A percentile compares a stretch with the other conserved stretches of the same genome.
Evolutionary conservation across 2,329 filamentous ascomycete species (phyloP).

Genomic region (Penicillium freii): DNA sequence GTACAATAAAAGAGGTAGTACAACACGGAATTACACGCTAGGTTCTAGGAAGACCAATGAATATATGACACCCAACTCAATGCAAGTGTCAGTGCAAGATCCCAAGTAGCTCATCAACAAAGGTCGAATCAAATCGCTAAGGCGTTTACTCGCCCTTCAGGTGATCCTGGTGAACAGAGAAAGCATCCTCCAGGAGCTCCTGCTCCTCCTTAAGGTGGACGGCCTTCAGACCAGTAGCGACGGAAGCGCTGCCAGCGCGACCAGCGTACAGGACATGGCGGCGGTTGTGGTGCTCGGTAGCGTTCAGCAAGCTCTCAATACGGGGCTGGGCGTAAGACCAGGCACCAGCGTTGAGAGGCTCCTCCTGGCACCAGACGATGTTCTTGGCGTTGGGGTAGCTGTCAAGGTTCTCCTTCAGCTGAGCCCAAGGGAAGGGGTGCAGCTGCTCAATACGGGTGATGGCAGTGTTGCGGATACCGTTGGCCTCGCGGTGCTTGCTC

Average conservation of each 20-base stretch:
- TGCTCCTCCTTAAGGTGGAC: slow-evolving; percentile 90
- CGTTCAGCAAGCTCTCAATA: slow-evolving; percentile 92
- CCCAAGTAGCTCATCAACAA: slow-evolving; percentile 3
- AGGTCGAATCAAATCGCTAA: slow-evolving; percentile 5
- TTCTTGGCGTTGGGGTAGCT: slow-evolving; percentile 96
- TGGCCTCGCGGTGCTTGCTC: slow-evolving; percentile 82
- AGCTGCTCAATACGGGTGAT: slow-evolving; percentile 96
- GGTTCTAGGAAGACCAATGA: slow-evolving; percentile 26
- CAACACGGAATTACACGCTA: slow-evolving; percentile 32
- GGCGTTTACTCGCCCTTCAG: slow-evolving; percentile 60
- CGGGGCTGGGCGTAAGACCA: slow-evolving; percentile 98
- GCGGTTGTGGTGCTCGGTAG: slow-evolving; percentile 88
- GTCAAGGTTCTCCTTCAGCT: slow-evolving; percentile 94
- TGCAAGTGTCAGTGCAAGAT: slow-evolving; percentile 11
- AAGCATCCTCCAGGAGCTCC: slow-evolving; percentile 69
- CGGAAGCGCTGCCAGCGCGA: slow-evolving; percentile 85
- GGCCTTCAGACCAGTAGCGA: slow-evolving; percentile 88
- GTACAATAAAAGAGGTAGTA: slow-evolving; percentile 24
- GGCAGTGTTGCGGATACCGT: slow-evolving; percentile 84
- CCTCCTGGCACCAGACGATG: slow-evolving; percentile 96
- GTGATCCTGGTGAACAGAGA: slow-evolving; percentile 62
- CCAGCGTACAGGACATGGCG: slow-evolving; percentile 97
- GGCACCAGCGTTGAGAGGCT: slow-evolving; percentile 93
- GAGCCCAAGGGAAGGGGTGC: slow-evolving; percentile 98
- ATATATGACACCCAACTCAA: slow-evolving; percentile 25